Base-by-base conservation (phyloP, 768 basidiomycete species). In the Cytidiella melzeri region DNA sequence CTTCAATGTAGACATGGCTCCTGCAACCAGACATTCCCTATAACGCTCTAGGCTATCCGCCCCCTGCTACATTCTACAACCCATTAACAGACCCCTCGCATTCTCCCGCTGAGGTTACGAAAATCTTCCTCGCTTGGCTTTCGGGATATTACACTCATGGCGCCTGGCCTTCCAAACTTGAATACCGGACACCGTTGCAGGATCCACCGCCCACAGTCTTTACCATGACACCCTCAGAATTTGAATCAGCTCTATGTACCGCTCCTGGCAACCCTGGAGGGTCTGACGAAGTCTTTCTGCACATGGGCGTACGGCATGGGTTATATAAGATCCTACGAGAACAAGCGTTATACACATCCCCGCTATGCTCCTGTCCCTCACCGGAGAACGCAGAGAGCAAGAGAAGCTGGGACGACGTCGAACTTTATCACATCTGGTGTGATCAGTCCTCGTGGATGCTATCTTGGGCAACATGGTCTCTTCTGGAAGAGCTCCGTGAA, bases 401-500 rank as follows among this genome's bases (percentile, higher is more conserved):
- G 4, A 28, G 34, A 19, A 41, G 19, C 21, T 53, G 52, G 52
- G 43, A 43, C 15, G 24, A 48, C 27, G 41, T 48, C 10, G 47
- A 53, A 24, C 20, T 53, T 5, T 28, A 47, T 3, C 39, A 48
- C 25, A 11, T 53, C 6, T 53, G 52, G 52, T 53, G 52, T 24
- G 52, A 53, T 37, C 46, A 41, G 2, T 48, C 52, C 4, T 42
- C 47, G 2, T 53, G 43, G 42, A 51, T 52, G 38, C 45, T 52
- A 40, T 51, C 54, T n/a, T 55, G 50, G 50, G 51, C 47, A 4
- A 46, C 41, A 6, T 52, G 51, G 55, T 40, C 47, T 18, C 23
- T 56, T 19, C 51, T 24, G 3, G 43, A 19, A 13, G 55, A 56
- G 41, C 12, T 56, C 4, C 47, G 46, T 4, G 48, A 49, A 13